Evolutionary conservation across 2,329 filamentous ascomycete genomes (phyloP).

Genomic region (Chaetomium globosum): DNA sequence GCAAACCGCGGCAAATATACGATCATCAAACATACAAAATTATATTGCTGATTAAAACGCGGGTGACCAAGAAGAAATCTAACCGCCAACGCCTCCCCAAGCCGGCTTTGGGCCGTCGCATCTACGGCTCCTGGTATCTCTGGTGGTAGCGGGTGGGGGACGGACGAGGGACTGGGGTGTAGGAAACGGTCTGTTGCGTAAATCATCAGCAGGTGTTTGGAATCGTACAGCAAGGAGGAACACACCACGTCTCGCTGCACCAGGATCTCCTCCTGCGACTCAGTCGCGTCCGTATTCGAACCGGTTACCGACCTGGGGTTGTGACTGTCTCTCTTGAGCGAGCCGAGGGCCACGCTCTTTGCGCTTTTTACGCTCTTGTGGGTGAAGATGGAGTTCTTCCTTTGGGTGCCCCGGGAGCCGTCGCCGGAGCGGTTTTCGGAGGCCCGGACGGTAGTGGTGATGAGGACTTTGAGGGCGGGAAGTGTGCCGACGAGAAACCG

Average conservation of each 20-base stretch:
- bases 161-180: constrained; percentile 16
- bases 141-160: constrained; percentile 21
- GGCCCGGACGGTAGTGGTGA: constrained; percentile 32
- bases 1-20: not conserved
- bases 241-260: constrained; percentile 41
- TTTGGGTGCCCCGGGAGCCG: constrained; percentile 13
- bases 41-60: not conserved
- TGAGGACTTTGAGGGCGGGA: constrained; percentile 36
- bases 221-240: not conserved
- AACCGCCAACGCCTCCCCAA: constrained; percentile 8
- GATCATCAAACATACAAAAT: not conserved
- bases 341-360: constrained; percentile 28
- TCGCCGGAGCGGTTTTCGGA: constrained; percentile 29
- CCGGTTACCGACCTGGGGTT: constrained; percentile 20
- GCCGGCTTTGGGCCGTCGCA: constrained; percentile 2
- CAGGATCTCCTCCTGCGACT: constrained; percentile 38
- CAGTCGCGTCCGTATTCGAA: constrained; percentile 18
- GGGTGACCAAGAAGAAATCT: constrained; percentile 18
- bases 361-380: constrained; percentile 25
- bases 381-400: constrained; percentile 15
- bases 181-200: constrained; percentile 19
- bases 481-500: constrained; percentile 37
- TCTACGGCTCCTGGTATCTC: constrained; percentile 19
- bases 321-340: constrained; percentile 26
- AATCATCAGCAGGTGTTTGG: not conserved